Conservation (phyloP, 352 stramenopile genomes). For the Phytophthora lateralis region DNA sequence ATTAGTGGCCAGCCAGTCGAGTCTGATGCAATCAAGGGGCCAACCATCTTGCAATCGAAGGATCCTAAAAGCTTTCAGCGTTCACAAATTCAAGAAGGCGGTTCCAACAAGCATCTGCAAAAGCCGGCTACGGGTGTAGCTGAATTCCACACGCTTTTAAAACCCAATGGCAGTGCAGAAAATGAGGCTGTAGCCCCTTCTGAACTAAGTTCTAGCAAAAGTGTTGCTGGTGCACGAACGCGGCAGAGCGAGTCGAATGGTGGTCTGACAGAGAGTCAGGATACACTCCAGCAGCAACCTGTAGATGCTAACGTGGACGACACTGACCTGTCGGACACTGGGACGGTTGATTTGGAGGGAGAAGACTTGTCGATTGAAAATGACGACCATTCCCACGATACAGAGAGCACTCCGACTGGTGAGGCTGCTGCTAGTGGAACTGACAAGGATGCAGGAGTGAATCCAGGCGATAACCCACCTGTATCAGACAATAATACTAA, state of each 20-base stretch:
- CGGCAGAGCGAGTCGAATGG: not conserved
- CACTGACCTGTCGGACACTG: slow-evolving; percentile 37
- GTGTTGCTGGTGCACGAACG: not conserved
- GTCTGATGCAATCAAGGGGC: slow-evolving; percentile 9
- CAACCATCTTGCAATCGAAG: slow-evolving; percentile 24
- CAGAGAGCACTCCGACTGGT: slow-evolving; percentile 1
- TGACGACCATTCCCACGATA: slow-evolving; percentile 12
- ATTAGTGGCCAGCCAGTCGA: not conserved
- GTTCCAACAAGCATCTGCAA: not conserved
- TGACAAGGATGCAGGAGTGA: not conserved
- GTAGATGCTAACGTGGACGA: slow-evolving; percentile 13
- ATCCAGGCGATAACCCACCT: not conserved
- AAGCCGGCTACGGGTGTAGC: not conserved
- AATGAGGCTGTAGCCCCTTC: slow-evolving; percentile 1
- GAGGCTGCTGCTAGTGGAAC: not conserved
- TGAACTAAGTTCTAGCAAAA: not conserved
- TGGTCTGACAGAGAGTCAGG: not conserved
- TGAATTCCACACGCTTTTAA: not conserved
- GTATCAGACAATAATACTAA: not conserved
- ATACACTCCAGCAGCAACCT: not conserved
- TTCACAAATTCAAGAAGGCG: slow-evolving; percentile 4
- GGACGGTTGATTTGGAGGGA: slow-evolving; percentile 40
- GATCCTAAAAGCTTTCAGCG: slow-evolving; percentile 7
- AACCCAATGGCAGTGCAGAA: not conserved
- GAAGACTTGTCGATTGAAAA: slow-evolving; percentile 30